Base-by-base conservation (phyloP, 2,329 filamentous ascomycete species). In the Trichoderma hamatum region DNA sequence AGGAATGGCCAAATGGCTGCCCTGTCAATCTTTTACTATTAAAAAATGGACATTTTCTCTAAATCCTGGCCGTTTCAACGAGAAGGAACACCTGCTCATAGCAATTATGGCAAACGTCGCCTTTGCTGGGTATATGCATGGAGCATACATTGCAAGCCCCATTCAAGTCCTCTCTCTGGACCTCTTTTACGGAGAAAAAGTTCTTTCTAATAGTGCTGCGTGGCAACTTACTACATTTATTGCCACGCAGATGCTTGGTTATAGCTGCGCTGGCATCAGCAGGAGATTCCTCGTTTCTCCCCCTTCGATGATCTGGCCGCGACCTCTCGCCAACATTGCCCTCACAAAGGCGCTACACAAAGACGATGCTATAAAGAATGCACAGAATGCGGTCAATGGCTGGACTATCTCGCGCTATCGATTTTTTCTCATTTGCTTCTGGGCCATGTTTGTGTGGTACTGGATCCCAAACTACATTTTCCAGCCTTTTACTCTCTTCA, bases 61-160 rank as follows among this genome's bases (percentile, higher is more conserved):
- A 6, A 86, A 86, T 67, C 83, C 84, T 0, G 83, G 84, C 0
- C 80, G 80, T 0, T 87, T 87, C 73, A 84, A 80, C 69, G 82
- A 82, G 68, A 88, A 87, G 71, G 85, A 88, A 72, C 84, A 87
- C 72, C 81, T 85, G 72, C 75, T 87, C 5, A 82, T 87, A 58
- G 82, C 82, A n/a, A 83, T 85, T 70, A 85, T 86, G 83, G 84
- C 88, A 36, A 88, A 88, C 73, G 84, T 84, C 0, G 80, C 81
- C 0, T 82, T 79, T 58, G 72, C 68, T 1, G 72, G 74, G 0
- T 68, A 87, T 81, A 73, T 86, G 85, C 75, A 78, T 28, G 76
- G 78, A 3, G 81, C 83, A 0, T 84, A 84, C 72, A 81, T 84
- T 2, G 80, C 75, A 70, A 78, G 80, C 63, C 82, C 84, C 52